Conservation (phyloP, 2,329 filamentous ascomycete genomes). For the Colletotrichum godetiae region DNA sequence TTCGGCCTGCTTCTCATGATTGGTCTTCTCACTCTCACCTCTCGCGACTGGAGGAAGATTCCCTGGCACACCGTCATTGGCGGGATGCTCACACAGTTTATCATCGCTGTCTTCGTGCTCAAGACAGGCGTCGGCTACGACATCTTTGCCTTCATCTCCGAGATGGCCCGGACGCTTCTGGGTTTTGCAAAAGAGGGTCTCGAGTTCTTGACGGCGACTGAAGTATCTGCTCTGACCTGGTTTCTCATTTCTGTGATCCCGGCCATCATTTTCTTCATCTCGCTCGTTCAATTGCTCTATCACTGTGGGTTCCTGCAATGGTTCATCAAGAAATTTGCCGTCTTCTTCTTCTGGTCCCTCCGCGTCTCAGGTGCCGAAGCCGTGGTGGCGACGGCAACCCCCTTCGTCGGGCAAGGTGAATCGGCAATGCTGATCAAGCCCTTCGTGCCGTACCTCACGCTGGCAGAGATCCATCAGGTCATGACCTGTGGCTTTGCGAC, state of each 20-base stretch:
- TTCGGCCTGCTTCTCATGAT: slow-evolving; percentile 29
- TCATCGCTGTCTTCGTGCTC: slow-evolving; percentile 28
- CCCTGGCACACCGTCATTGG: slow-evolving; percentile 34
- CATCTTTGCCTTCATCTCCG: slow-evolving; percentile 80
- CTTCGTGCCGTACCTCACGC: slow-evolving; percentile 77
- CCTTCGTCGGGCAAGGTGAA: slow-evolving; percentile 84
- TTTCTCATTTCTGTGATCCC: slow-evolving; percentile 76
- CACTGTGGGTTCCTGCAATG: slow-evolving; percentile 77
- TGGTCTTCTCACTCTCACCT: slow-evolving; percentile 21
- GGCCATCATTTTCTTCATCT: slow-evolving; percentile 83
- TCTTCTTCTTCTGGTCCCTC: slow-evolving; percentile 83
- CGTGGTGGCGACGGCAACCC: slow-evolving; percentile 79
- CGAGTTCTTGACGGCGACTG: slow-evolving; percentile 67
- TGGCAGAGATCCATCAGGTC: slow-evolving; percentile 79
- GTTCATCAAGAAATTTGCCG: slow-evolving; percentile 79
- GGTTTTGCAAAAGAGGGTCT: slow-evolving; percentile 74
- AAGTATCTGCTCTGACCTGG: slow-evolving; percentile 57
- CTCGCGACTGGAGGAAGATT: slow-evolving; percentile 30
- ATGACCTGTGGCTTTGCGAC: slow-evolving; percentile 83
- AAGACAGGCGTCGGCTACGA: slow-evolving; percentile 54
- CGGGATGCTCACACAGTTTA: slow-evolving; percentile 29
- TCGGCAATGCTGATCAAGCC: slow-evolving; percentile 81
- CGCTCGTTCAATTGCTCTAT: slow-evolving; percentile 77
- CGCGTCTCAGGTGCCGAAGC: slow-evolving; percentile 80
- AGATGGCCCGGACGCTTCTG: slow-evolving; percentile 70